Conservation (phyloP, 306 rosid genomes). For the Alnus rubra region DNA sequence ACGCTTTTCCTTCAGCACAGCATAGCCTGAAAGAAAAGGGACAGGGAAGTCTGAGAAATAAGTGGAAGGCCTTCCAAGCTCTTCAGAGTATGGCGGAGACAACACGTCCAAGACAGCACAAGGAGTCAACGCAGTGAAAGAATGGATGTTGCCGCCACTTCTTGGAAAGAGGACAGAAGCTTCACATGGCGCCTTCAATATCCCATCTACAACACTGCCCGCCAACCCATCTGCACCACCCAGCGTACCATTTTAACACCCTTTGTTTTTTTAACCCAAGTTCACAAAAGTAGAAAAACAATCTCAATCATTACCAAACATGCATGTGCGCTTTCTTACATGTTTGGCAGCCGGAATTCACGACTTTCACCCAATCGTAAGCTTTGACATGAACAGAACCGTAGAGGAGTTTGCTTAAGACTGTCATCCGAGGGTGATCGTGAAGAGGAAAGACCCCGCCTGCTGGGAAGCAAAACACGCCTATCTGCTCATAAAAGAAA, state of each 20-base stretch:
- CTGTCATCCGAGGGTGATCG: slow-evolving; percentile 78
- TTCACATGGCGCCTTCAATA: slow-evolving; percentile 47
- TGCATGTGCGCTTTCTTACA: slow-evolving; percentile 30
- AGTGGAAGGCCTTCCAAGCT: slow-evolving; percentile 60
- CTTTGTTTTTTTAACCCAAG: too few relatives aligned
- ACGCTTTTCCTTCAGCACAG: slow-evolving; percentile 53
- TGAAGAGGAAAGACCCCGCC: slow-evolving; percentile 64
- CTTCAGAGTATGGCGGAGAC: slow-evolving; percentile 63
- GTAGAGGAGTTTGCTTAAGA: slow-evolving; percentile 57
- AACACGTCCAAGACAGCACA: slow-evolving; percentile 68
- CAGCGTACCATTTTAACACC: neutral
- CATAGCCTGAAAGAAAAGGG: slow-evolving; percentile 56
- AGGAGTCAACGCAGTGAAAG: slow-evolving; percentile 53
- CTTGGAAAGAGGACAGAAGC: slow-evolving; percentile 51
- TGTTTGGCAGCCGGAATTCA: slow-evolving; percentile 27
- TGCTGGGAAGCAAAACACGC: slow-evolving; percentile 63
- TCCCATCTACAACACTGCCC: slow-evolving; percentile 41
- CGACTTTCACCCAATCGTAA: slow-evolving; percentile 60
- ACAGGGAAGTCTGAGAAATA: slow-evolving; percentile 53
- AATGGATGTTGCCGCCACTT: slow-evolving; percentile 73
- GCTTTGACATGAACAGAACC: slow-evolving; percentile 56
- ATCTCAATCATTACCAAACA: too few relatives aligned
- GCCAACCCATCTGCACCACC: slow-evolving; percentile 53
- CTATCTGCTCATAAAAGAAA: slow-evolving; percentile 39
- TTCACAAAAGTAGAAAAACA: too few relatives aligned